These are phyloP conservation scores for Zygoascus bituminiphila DNA, from an alignment of 805 yeast species.

Conservation along the genomic window DNA sequence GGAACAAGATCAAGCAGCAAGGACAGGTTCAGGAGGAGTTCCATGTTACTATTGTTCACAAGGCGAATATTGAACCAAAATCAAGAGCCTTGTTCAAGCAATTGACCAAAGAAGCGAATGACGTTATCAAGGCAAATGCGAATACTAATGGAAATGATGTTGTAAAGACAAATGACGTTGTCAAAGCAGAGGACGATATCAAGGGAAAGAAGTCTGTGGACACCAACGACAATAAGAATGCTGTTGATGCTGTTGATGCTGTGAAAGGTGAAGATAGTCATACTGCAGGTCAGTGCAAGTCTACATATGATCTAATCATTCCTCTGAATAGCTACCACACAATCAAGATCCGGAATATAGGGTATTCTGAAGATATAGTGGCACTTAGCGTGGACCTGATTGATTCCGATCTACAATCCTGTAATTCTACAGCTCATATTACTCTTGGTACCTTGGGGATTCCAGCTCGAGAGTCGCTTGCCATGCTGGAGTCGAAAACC, in stretches of 20 bases:
- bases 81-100: conserved; percentile 1
- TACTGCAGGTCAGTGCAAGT: no score
- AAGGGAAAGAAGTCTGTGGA: conserved; percentile 2
- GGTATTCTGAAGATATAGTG: conserved; percentile 20
- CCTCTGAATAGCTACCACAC: background rate
- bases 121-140: background rate
- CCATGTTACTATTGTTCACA: conserved; percentile 31
- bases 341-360: background rate
- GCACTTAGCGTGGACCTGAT: conserved; percentile 43
- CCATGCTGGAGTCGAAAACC: conserved; percentile 19
- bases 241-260: no score
- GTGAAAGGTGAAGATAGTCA: background rate
- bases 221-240: no score
- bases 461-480: conserved; percentile 48
- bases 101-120: background rate
- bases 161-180: background rate
- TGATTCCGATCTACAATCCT: conserved; percentile 22
- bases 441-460: conserved; percentile 58
- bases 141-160: no score
- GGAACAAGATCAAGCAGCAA: conserved; percentile 10
- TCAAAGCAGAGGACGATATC: no score
- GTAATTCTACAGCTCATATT: conserved; percentile 52
- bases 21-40: conserved; percentile 16
- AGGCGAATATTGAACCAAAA: background rate
- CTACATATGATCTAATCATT: background rate